Base-by-base conservation (phyloP, 2,329 filamentous ascomycete species). In the Seiridium unicorne region DNA sequence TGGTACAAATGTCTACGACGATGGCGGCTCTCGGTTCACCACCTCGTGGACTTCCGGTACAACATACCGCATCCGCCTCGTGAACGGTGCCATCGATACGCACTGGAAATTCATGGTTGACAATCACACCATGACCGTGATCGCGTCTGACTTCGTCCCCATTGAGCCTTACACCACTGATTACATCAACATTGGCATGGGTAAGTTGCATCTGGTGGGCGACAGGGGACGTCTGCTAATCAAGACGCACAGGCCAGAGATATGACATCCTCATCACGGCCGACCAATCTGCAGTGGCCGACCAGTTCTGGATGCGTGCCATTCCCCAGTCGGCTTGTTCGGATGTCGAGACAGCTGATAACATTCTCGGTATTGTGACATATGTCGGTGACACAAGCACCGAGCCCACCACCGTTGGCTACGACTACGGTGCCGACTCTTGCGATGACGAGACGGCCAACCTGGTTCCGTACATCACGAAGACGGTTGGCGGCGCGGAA, bases 131-230 rank as follows among this genome's bases (percentile, higher is more conserved):
- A 69, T 88, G 63, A 81, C 75, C 0, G 82, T 88, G 46, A 83
- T 88, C 49, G 76, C 77, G 0, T 75, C 71, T 13, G 85, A 86
- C 61, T 71, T 86, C 3, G 82, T 87, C 0, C 81, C 84, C 2
- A 76, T 87, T 13, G 64, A 75, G 36, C 84, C 84, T 0, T 87
- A 81, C 61, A 70, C 70, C 0, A 78, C 82, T 0, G 74, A 76
- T 0, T 73, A 71, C 44, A 59, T 84, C 5, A 72, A 72, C 26
- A 68, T 83, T 51, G 75, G 72, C 6, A 79, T 81, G 64, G 79
- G 55, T 57, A 31, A 57, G 55, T 48, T 8, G 2, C 7, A 36
- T 48, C 6, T 47, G 5, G 2, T 35, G 13, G 11, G 6, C 9
- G 10, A 3, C 18, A 31, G 5, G 44, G 10, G 3, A 11, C 31